These are phyloP conservation scores for Aphanocladium album DNA, from an alignment of 2,329 filamentous ascomycete species.

Conservation along the genomic window DNA sequence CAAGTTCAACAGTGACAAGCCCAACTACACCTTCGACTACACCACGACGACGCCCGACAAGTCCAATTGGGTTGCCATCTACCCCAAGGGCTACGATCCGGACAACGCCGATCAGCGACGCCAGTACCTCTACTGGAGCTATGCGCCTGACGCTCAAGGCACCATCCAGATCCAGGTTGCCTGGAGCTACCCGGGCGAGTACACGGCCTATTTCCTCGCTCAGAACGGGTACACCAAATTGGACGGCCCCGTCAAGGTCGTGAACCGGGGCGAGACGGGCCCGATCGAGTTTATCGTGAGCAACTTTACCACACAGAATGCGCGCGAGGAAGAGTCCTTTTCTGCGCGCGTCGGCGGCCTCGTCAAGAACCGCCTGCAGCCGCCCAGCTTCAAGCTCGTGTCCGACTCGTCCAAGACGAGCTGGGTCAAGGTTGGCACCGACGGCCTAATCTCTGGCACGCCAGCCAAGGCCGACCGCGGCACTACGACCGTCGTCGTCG, in stretches of 20 bases:
- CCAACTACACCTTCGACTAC: conserved; percentile 20
- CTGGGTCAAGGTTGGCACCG: conserved; percentile 29
- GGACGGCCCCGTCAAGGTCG: not conserved
- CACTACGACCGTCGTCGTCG: conserved; percentile 22
- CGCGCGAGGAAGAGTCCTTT: conserved; percentile 29
- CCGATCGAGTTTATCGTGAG: conserved; percentile 26
- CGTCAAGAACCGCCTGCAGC: conserved; percentile 22
- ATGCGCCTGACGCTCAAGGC: conserved; percentile 17
- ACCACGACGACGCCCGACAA: conserved; percentile 14
- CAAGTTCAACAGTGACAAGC: not conserved
- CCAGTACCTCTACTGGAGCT: conserved; percentile 20
- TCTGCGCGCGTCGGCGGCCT: conserved; percentile 28
- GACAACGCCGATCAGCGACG: conserved; percentile 12
- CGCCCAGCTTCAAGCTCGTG: conserved; percentile 25
- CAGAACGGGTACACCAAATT: conserved; percentile 2
- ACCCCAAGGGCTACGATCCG: conserved; percentile 18
- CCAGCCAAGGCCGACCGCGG: conserved; percentile 20
- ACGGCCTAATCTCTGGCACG: conserved; percentile 32
- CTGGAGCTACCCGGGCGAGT: not conserved
- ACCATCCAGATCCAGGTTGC: conserved; percentile 12
- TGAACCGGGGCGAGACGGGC: conserved; percentile 10
- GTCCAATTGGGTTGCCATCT: conserved; percentile 24
- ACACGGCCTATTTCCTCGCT: conserved; percentile 5
- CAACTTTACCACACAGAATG: conserved; percentile 31
- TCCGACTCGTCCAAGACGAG: conserved; percentile 16